A percentile compares a stretch with the other conserved stretches of the same genome.
Evolutionary conservation across 768 basidiomycete species (phyloP).

Genomic region (Ephemerocybe angulata): DNA sequence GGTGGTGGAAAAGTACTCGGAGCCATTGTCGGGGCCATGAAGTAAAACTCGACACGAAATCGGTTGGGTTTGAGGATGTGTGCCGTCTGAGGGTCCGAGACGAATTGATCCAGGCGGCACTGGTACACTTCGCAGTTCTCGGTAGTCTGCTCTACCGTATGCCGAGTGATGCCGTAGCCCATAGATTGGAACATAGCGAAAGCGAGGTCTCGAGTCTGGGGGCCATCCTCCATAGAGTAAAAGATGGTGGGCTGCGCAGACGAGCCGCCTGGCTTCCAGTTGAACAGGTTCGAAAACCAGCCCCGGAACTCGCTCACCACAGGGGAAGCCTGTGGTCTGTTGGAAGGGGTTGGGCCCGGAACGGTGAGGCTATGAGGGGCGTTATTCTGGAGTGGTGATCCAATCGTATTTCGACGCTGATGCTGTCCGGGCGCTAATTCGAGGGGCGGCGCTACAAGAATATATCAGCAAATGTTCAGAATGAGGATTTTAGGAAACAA

Average conservation of each 20-base stretch:
- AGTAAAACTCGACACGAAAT: constrained; percentile 77
- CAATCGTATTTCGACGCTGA: constrained; percentile 46
- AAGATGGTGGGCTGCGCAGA: constrained; percentile 35
- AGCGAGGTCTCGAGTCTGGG: constrained; percentile 62
- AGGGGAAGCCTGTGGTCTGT: constrained; percentile 53
- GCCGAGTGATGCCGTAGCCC: constrained; percentile 51
- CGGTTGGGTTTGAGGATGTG: constrained; percentile 67
- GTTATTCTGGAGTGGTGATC: constrained; percentile 29
- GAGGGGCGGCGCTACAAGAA: constrained; percentile 47
- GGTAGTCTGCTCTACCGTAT: constrained; percentile 19
- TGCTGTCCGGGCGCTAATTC: constrained; percentile 44
- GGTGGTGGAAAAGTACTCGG: constrained; percentile 19
- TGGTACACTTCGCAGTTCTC: constrained; percentile 31
- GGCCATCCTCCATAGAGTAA: constrained; percentile 55
- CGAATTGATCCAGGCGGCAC: constrained; percentile 53
- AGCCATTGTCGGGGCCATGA: constrained; percentile 12
- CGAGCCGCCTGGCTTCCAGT: constrained; percentile 70
- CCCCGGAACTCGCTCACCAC: constrained; percentile 81
- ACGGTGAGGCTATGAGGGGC: constrained; percentile 25
- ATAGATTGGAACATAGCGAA: constrained; percentile 60
- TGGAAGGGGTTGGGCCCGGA: constrained; percentile 16
- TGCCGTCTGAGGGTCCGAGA: constrained; percentile 34
- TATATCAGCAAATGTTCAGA: constrained; percentile 9
- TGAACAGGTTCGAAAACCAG: constrained; percentile 96
- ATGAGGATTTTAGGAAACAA: not conserved